A percentile compares a stretch with the other conserved stretches of the same genome.
Conservation (phyloP, 345 rosid genomes). For the Melaleuca quinquenervia region DNA sequence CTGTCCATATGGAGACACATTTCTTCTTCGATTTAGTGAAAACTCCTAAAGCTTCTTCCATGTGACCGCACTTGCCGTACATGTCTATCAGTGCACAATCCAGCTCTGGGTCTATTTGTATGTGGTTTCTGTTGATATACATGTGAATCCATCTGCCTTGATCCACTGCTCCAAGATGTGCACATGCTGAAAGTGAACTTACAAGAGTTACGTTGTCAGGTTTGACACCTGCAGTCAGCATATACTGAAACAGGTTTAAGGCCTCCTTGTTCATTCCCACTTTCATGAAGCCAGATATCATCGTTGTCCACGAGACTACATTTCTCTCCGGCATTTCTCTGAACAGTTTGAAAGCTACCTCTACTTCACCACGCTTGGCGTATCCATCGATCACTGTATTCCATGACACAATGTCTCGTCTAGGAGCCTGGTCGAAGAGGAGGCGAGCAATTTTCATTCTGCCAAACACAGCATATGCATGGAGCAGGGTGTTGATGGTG, state of each 20-base stretch:
- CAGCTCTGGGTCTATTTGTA: constrained; percentile 28
- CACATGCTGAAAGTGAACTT: constrained; percentile 54
- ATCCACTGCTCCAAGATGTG: constrained; percentile 63
- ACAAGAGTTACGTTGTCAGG: constrained; percentile 46
- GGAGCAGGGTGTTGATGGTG: constrained; percentile 44
- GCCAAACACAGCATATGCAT: constrained; percentile 34
- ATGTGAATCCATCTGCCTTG: constrained; percentile 76
- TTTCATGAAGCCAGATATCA: constrained; percentile 49
- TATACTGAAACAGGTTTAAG: constrained; percentile 40
- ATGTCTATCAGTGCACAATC: constrained; percentile 52
- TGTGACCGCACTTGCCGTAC: constrained; percentile 64
- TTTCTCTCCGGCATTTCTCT: constrained; percentile 27
- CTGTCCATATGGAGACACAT: constrained; percentile 51
- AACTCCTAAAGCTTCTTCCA: constrained; percentile 40
- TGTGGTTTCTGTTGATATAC: constrained; percentile 14
- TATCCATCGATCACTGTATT: constrained; percentile 59
- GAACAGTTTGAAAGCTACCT: constrained; percentile 27
- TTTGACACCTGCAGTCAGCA: constrained; percentile 47
- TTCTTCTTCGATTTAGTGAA: constrained; percentile 27
- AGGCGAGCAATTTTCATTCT: constrained; percentile 18
- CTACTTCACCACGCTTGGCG: constrained; percentile 30
- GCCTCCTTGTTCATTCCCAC: constrained; percentile 64
- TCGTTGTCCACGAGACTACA: constrained; percentile 55
- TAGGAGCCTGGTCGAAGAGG: constrained; percentile 29
- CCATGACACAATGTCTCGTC: constrained; percentile 54